Percentiles rank a stretch among this genome's conserved stretches.
Conservation (phyloP, 2,329 filamentous ascomycete species). For the Podosphaera fusca region DNA sequence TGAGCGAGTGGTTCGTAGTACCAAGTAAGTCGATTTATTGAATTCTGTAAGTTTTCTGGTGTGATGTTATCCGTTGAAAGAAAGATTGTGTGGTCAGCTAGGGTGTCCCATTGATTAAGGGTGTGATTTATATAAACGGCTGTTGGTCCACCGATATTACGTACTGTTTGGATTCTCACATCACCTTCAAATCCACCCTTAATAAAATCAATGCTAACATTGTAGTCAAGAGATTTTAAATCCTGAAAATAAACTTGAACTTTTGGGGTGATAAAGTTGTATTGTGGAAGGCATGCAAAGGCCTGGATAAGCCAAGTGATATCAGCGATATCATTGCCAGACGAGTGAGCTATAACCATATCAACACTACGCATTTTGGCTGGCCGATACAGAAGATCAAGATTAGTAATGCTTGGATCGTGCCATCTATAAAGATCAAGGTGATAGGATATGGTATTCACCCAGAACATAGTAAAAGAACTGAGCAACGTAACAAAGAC, state of each 20-base stretch:
- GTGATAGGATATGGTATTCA: constrained; percentile 9
- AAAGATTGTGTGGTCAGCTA: constrained; percentile 24
- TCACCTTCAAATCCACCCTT: constrained; percentile 4
- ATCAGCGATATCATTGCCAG: constrained; percentile 6
- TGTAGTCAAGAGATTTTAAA: constrained; percentile 2
- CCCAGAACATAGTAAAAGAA: constrained; percentile 9
- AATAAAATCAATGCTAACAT: constrained; percentile 1
- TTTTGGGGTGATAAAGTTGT: constrained; percentile 4
- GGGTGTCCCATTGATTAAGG: constrained; percentile 19
- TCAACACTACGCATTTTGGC: constrained; percentile 10
- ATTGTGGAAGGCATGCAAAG: constrained; percentile 4
- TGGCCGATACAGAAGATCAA: constrained; percentile 11
- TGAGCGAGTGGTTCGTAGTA: constrained; percentile 14
- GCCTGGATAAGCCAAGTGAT: constrained; percentile 7
- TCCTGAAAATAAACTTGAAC: constrained; percentile 12
- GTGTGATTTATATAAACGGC: constrained; percentile 25
- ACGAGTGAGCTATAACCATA: constrained; percentile 12
- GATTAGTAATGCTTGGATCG: constrained; percentile 3
- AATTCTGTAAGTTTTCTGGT: constrained; percentile 1
- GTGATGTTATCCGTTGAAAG: constrained; percentile 14
- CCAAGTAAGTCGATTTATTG: constrained; percentile 4
- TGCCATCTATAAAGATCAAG: constrained; percentile 8
- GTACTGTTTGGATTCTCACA: constrained; percentile 10
- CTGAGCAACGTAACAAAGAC: constrained; percentile 8
- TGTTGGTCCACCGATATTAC: constrained; percentile 22